phyloP scores from a whole-genome alignment of 176 grass and related monocot species.

The Oryza brachyantha region DNA sequence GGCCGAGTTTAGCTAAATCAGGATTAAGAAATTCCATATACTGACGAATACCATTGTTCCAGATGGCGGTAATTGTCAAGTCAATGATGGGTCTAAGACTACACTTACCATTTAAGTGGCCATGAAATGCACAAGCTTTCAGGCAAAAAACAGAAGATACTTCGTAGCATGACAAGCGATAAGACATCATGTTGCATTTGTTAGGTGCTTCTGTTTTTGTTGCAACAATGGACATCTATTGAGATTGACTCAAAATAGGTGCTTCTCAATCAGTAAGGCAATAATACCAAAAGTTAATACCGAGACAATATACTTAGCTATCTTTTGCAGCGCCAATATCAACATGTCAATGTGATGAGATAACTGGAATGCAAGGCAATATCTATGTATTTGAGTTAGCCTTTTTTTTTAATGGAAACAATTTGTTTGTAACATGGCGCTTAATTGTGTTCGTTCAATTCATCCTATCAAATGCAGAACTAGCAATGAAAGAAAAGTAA shows the following conservation, averaged over 20 bases:
- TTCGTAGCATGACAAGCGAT: neutral
- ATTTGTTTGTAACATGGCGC: neutral
- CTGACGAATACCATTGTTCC: neutral
- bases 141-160: neutral
- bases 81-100: neutral
- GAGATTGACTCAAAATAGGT: neutral
- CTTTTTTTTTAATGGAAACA: neutral
- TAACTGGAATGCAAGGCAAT: neutral
- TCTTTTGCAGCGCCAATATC: neutral
- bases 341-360: neutral
- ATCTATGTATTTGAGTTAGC: neutral
- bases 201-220: neutral
- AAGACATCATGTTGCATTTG: neutral
- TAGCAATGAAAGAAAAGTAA: slow-evolving; percentile 20
- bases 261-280: neutral
- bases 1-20: neutral
- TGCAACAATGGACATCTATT: neutral
- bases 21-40: neutral
- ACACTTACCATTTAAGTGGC: neutral
- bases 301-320: neutral
- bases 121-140: neutral
- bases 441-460: neutral
- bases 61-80: neutral
- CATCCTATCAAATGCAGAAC: neutral
- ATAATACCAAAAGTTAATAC: neutral